Conservation (phyloP, 345 rosid species). For the Chamaenerion angustifolium region DNA sequence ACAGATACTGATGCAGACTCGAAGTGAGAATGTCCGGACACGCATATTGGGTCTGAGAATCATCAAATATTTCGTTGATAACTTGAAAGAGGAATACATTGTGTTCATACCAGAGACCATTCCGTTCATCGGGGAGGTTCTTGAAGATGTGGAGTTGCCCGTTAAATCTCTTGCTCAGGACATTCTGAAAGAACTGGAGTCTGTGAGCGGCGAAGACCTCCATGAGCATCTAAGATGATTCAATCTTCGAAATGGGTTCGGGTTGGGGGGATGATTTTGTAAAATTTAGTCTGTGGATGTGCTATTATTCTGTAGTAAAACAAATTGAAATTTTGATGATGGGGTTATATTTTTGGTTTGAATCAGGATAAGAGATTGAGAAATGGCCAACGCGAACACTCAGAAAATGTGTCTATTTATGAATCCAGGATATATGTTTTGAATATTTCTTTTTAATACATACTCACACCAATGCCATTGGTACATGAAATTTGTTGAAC, state of each 20-base stretch:
- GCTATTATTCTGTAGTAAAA: too few relatives aligned
- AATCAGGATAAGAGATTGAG: too few relatives aligned
- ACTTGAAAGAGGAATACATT: conserved; percentile 76
- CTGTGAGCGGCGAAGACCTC: conserved; percentile 76
- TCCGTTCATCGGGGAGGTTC: conserved; percentile 79
- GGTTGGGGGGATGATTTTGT: too few relatives aligned
- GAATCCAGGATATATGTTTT: too few relatives aligned
- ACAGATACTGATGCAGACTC: conserved; percentile 86
- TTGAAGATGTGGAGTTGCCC: conserved; percentile 71
- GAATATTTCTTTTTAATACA: too few relatives aligned
- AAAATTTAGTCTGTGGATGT: too few relatives aligned
- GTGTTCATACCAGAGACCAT: conserved; percentile 70
- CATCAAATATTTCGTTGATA: conserved; percentile 53
- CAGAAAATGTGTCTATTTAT: too few relatives aligned
- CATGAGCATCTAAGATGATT: conserved; percentile 38
- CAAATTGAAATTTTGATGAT: too few relatives aligned
- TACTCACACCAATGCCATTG: too few relatives aligned
- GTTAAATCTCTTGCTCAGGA: conserved; percentile 80
- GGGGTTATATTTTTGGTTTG: too few relatives aligned
- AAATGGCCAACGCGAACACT: too few relatives aligned
- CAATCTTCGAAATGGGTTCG: not conserved
- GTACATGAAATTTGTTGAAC: too few relatives aligned
- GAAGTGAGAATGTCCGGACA: conserved; percentile 68
- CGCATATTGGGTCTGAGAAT: conserved; percentile 67
- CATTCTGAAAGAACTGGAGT: conserved; percentile 73